phyloP scores from a whole-genome alignment of 2,329 filamentous ascomycete genomes.

The Thielaviopsis euricoi region DNA sequence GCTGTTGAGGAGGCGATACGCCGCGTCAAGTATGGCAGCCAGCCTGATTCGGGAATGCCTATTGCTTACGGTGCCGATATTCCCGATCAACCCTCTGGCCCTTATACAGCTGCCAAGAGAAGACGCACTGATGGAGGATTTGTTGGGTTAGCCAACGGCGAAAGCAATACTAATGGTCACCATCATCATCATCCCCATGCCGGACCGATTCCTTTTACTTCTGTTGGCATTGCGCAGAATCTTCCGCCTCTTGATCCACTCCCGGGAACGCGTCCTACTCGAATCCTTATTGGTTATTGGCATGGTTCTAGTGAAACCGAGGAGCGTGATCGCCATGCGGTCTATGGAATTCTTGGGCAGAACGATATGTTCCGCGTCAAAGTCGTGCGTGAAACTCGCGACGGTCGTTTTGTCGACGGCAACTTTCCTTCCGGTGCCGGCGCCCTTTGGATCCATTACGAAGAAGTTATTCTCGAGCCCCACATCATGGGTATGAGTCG shows the following conservation, averaged over 20 bases:
- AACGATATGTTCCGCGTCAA: slow-evolving; percentile 52
- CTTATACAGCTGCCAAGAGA: slow-evolving; percentile 3
- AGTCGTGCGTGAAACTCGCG: slow-evolving; percentile 41
- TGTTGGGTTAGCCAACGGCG: not conserved
- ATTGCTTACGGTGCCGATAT: slow-evolving; percentile 32
- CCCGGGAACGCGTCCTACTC: slow-evolving; percentile 36
- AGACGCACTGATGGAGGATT: slow-evolving; percentile 13
- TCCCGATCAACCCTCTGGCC: not conserved
- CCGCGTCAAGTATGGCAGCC: slow-evolving; percentile 26
- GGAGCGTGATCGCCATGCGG: slow-evolving; percentile 38
- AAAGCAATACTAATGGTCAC: not conserved
- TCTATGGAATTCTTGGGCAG: slow-evolving; percentile 43
- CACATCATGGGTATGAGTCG: slow-evolving; percentile 35
- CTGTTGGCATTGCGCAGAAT: slow-evolving; percentile 4
- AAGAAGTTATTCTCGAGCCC: slow-evolving; percentile 41
- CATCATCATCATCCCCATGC: not conserved
- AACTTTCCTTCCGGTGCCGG: slow-evolving; percentile 45
- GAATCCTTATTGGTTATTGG: slow-evolving; percentile 45
- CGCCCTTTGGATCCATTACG: slow-evolving; percentile 45
- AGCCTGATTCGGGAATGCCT: slow-evolving; percentile 25
- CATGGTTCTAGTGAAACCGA: slow-evolving; percentile 32
- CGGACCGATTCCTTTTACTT: slow-evolving; percentile 8
- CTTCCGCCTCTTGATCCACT: slow-evolving; percentile 24
- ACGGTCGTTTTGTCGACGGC: slow-evolving; percentile 39
- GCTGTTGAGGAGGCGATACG: slow-evolving; percentile 32